Evolutionary conservation across 805 yeast genomes (phyloP).

Genomic region (Yamadazyma takamatsuzukensis): DNA sequence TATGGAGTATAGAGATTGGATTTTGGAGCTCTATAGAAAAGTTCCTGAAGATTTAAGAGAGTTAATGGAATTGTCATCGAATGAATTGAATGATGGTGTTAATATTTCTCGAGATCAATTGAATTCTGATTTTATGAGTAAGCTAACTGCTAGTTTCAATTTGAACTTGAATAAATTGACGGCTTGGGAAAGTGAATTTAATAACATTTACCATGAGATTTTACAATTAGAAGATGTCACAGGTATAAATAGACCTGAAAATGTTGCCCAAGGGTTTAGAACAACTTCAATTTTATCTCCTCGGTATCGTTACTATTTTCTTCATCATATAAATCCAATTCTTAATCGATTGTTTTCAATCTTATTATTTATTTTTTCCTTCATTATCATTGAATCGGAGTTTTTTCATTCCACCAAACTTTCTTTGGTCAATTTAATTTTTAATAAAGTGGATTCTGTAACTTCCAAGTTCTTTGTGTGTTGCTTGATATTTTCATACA

Average conservation of each 20-base stretch:
- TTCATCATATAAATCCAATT: conserved; percentile 45
- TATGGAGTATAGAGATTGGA: conserved; percentile 57
- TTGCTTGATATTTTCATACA: conserved; percentile 48
- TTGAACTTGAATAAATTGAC: conserved; percentile 47
- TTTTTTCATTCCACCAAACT: conserved; percentile 63
- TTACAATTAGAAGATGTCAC: conserved; percentile 56
- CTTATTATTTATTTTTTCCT: conserved; percentile 41
- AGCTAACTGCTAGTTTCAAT: conserved; percentile 50
- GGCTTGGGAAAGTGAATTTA: conserved; percentile 58
- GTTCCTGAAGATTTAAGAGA: conserved; percentile 39
- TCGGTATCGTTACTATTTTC: conserved; percentile 34
- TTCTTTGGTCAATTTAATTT: conserved; percentile 55
- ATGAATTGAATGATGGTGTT: conserved; percentile 16
- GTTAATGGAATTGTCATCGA: conserved; percentile 27
- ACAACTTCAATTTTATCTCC: conserved; percentile 31
- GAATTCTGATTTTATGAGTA: conserved; percentile 43
- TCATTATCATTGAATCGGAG: conserved; percentile 68
- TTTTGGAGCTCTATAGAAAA: conserved; percentile 48
- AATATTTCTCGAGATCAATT: conserved; percentile 29
- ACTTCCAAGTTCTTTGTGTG: conserved; percentile 39
- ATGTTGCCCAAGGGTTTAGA: conserved; percentile 20
- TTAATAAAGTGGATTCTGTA: conserved; percentile 26
- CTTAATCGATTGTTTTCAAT: conserved; percentile 42
- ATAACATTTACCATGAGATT: conserved; percentile 45
- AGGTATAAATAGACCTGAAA: conserved; percentile 38